Percentiles rank a stretch among this genome's conserved stretches.
These are phyloP conservation scores for Erodium moschatum DNA, from an alignment of 441 rosid genomes.

Conservation along the genomic window DNA sequence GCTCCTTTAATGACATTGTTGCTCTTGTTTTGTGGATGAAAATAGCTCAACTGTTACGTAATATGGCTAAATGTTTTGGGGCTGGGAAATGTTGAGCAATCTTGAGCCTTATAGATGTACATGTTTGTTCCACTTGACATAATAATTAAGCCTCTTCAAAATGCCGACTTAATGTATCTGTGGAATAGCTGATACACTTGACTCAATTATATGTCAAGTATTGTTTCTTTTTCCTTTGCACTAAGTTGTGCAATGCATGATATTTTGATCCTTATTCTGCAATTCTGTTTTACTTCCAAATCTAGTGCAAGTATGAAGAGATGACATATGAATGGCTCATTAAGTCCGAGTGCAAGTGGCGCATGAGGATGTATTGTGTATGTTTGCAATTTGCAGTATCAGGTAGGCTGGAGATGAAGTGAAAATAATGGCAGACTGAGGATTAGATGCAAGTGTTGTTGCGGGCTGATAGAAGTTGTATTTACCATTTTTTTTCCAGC, in stretches of 20 bases:
- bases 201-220: not conserved
- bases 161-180: not conserved
- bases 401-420: slow-evolving; percentile 2
- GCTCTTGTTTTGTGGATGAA: not conserved
- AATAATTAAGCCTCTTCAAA: not conserved
- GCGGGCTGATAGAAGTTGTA: too few relatives aligned
- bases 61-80: not conserved
- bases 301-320: not conserved
- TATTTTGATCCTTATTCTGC: not conserved
- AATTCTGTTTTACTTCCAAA: not conserved
- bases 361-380: slow-evolving; percentile 1
- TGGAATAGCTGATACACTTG: not conserved
- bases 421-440: not conserved
- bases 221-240: not conserved
- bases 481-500: too few relatives aligned
- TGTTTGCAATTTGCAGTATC: slow-evolving; percentile 3
- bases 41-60: not conserved
- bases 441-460: not conserved
- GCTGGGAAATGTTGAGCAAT: not conserved
- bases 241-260: not conserved
- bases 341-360: not conserved
- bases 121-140: not conserved
- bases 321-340: not conserved
- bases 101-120: not conserved
- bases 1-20: not conserved